Conservation (phyloP, 1,284 basidiomycete species). For the Vanrija sp. region DNA sequence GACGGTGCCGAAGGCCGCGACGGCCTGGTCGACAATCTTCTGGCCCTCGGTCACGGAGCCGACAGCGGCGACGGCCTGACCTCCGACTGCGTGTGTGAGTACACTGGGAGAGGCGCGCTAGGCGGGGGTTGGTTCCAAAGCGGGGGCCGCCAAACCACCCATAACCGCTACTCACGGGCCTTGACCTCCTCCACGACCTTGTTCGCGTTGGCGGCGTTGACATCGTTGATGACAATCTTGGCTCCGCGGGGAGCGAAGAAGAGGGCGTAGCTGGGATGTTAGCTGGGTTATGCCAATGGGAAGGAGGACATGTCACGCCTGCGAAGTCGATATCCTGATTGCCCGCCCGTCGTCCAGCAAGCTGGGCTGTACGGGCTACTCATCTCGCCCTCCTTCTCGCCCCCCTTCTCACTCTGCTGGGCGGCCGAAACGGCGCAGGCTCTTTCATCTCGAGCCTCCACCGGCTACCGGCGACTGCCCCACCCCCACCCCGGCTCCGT, state of each 20-base stretch:
- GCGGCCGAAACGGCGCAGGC: too few species aligned
- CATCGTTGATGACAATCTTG: conserved; percentile 93
- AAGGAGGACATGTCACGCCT: too few species aligned
- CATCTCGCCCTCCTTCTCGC: too few species aligned
- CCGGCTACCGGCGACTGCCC: too few species aligned
- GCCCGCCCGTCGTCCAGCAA: too few species aligned
- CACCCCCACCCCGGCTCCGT: too few species aligned
- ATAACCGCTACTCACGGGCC: conserved; percentile 56
- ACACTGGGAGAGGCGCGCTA: neutral
- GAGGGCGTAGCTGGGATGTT: conserved; percentile 68
- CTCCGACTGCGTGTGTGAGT: conserved; percentile 60
- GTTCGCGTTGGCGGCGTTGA: conserved; percentile 81
- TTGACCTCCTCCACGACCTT: conserved; percentile 88
- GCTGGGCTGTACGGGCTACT: too few species aligned
- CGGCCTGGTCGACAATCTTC: conserved; percentile 75
- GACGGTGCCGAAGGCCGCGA: conserved; percentile 81
- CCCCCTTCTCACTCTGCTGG: too few species aligned
- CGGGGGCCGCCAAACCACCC: neutral
- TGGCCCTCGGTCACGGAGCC: conserved; percentile 86
- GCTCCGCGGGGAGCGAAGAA: conserved; percentile 87
- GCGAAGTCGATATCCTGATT: too few species aligned
- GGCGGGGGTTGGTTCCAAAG: too few species aligned
- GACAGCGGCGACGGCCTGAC: conserved; percentile 79
- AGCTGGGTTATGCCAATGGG: too few species aligned
- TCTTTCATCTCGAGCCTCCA: too few species aligned